Percentiles rank a stretch among this genome's conserved stretches.
phyloP scores from a whole-genome alignment of 768 basidiomycete species.

The Lactarius deliciosus region DNA sequence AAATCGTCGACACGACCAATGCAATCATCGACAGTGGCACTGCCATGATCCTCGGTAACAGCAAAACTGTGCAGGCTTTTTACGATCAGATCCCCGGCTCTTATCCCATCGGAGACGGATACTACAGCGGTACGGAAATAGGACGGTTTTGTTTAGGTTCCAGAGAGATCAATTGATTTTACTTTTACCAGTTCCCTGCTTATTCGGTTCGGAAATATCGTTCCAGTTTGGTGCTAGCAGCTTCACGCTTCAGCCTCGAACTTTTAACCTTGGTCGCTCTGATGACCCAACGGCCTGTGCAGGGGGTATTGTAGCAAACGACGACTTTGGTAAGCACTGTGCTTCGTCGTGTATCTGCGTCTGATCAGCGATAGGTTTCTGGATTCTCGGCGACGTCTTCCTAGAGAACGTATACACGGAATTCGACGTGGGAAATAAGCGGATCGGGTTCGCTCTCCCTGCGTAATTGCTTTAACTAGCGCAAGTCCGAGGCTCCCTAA shows the following conservation, averaged over 20 bases:
- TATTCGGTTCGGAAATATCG: slow-evolving; percentile 28
- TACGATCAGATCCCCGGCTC: slow-evolving; percentile 24
- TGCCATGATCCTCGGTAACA: slow-evolving; percentile 29
- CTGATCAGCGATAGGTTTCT: neutral
- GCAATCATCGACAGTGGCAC: slow-evolving; percentile 31
- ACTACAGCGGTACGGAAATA: slow-evolving; percentile 2
- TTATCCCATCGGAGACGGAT: neutral
- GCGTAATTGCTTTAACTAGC: too few species aligned
- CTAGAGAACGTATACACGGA: slow-evolving; percentile 5
- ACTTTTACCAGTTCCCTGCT: slow-evolving; percentile 30
- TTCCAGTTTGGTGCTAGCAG: slow-evolving; percentile 36
- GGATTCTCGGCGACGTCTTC: slow-evolving; percentile 12
- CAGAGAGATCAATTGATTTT: too few species aligned
- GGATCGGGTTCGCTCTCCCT: too few species aligned
- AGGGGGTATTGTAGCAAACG: slow-evolving; percentile 21
- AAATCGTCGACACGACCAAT: neutral
- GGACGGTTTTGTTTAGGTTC: neutral
- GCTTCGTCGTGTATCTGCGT: too few species aligned
- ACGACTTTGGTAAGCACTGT: neutral
- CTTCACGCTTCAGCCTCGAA: slow-evolving; percentile 32
- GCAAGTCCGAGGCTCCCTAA: too few species aligned
- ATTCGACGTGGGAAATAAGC: slow-evolving; percentile 22
- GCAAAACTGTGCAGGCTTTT: slow-evolving; percentile 8
- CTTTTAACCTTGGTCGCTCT: slow-evolving; percentile 34
- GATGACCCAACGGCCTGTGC: slow-evolving; percentile 22